Conservation (phyloP, 164 flowering plant genomes). For the Sextonia rubra region DNA sequence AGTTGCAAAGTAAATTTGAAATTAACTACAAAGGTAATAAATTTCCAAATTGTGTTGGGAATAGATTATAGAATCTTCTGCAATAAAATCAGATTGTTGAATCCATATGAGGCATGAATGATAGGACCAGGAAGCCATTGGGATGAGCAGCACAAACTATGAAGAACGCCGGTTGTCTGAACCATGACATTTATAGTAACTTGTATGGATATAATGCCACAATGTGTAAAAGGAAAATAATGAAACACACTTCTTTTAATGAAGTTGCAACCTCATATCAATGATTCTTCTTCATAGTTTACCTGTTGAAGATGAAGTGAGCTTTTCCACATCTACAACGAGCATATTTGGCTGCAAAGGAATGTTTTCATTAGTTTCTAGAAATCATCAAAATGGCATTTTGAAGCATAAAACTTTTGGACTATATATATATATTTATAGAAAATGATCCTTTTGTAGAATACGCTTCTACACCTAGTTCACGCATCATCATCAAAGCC, state of each 20-base stretch:
- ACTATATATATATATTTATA: neutral
- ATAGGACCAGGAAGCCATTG: neutral
- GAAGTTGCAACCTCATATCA: neutral
- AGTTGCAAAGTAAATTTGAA: neutral
- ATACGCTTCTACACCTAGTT: neutral
- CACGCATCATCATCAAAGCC: neutral
- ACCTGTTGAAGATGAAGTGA: conserved; percentile 60
- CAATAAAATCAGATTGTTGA: neutral
- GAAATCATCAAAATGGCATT: neutral
- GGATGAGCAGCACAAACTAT: neutral
- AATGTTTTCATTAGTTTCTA: neutral
- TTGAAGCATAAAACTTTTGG: neutral
- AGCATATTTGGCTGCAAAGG: conserved; percentile 96
- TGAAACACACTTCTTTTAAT: neutral
- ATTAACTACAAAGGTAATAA: no score
- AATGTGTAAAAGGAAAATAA: no score
- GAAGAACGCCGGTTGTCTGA: neutral
- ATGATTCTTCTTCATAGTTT: conserved; percentile 6
- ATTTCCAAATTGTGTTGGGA: no score
- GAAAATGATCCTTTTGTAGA: neutral
- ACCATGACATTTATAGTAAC: neutral
- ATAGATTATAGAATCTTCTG: neutral
- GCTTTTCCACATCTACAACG: conserved; percentile 90
- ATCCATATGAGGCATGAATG: neutral
- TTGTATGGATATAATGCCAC: no score